A percentile compares a stretch with the other conserved stretches of the same genome.
phyloP scores from a whole-genome alignment of 345 rosid species.

The Corchorus capsularis region DNA sequence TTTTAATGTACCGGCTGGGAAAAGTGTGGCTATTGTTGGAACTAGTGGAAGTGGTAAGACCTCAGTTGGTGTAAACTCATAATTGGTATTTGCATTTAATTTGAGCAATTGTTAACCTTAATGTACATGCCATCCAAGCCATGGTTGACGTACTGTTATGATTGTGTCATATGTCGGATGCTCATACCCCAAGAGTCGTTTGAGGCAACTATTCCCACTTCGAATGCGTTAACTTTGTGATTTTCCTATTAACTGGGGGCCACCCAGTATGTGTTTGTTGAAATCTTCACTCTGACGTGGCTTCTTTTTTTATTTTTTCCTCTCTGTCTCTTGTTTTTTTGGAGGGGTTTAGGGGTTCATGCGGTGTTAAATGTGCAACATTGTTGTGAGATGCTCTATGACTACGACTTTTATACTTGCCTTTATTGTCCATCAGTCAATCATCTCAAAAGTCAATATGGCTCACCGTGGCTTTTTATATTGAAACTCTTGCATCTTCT shows the following conservation, averaged over 20 bases:
- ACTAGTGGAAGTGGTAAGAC: constrained; percentile 97
- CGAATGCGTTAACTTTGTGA: background rate
- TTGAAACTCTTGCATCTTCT: background rate
- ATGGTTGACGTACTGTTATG: constrained; percentile 1
- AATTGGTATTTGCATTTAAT: constrained; percentile 5
- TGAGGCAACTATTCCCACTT: background rate
- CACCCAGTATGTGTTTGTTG: background rate
- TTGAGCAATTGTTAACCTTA: background rate
- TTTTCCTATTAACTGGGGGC: background rate
- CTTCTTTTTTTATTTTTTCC: background rate
- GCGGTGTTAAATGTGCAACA: background rate
- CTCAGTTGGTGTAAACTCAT: constrained; percentile 10
- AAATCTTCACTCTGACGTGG: background rate
- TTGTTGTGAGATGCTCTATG: background rate
- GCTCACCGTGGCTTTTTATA: background rate
- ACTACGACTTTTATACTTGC: background rate
- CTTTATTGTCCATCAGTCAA: background rate
- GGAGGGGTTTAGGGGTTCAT: background rate
- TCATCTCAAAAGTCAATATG: background rate
- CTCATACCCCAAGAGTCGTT: constrained; percentile 7
- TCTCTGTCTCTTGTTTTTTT: background rate
- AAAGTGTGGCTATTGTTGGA: constrained; percentile 97
- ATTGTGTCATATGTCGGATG: background rate
- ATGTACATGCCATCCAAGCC: background rate
- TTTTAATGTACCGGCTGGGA: constrained; percentile 87